Percentiles rank a stretch among this genome's conserved stretches.
phyloP scores from a whole-genome alignment of 2,329 filamentous ascomycete genomes.

The Cladosporium phlei region DNA sequence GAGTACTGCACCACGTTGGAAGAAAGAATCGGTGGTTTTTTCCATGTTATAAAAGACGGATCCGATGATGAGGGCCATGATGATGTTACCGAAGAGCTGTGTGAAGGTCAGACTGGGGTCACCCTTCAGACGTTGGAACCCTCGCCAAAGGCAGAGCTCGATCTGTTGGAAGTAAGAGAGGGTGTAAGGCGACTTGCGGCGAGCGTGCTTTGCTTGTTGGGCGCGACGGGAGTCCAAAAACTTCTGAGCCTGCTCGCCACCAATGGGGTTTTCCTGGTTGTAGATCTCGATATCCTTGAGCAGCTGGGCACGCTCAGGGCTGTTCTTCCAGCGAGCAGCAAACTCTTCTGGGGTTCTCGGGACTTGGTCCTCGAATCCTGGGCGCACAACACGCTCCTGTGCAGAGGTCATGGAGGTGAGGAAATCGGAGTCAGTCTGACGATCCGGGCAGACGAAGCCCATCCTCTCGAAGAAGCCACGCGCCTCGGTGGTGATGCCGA shows the following conservation, averaged over 20 bases:
- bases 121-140: conserved; percentile 69
- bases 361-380: conserved; percentile 42
- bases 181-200: conserved; percentile 73
- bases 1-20: conserved; percentile 69
- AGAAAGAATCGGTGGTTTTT: conserved; percentile 66
- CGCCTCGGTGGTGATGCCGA: conserved; percentile 58
- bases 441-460: conserved; percentile 66
- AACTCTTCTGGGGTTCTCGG: conserved; percentile 49
- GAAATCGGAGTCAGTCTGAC: conserved; percentile 72
- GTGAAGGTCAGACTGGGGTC: conserved; percentile 71
- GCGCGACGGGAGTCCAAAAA: conserved; percentile 44
- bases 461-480: conserved; percentile 66
- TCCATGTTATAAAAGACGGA: conserved; percentile 77
- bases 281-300: conserved; percentile 44
- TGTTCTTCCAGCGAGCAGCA: conserved; percentile 51
- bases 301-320: conserved; percentile 43
- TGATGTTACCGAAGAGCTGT: conserved; percentile 64
- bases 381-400: conserved; percentile 42
- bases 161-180: conserved; percentile 73
- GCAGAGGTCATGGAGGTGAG: conserved; percentile 65
- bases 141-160: conserved; percentile 72
- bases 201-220: conserved; percentile 46
- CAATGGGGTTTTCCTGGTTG: conserved; percentile 41
- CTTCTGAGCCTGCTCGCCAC: conserved; percentile 41
- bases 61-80: conserved; percentile 72